Evolutionary conservation across 78 protist species (phyloP), one percentile per base, ranked within the genome.

Genomic region (Pelomyxa schiedti): DNA sequence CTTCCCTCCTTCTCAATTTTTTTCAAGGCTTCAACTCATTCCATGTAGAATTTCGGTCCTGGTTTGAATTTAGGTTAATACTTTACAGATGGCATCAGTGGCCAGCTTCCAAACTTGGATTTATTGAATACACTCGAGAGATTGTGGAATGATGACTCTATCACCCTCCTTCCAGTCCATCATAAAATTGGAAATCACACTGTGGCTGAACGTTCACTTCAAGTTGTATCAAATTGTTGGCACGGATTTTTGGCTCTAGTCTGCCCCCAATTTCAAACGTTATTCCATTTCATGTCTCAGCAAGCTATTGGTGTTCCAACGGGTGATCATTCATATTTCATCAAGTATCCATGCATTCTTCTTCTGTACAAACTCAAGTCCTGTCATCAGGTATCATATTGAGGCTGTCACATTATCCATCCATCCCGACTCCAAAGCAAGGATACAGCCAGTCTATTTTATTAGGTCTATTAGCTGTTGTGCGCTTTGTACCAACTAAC

Each of bases 21-120:
- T 26, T 38, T 70, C 30, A 74, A 26, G 69, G 7, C 7, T 65
- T 7, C 8, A 35, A 35, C 8, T 65, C 4, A 36, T 38, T 7
- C 42, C n/a, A 24, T 64, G 65, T 39, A 3, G 53, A 30, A 52
- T 74, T 1, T 69, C 66, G 42, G 70, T 82, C 8, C 72, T 69
- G 0, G 8, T 75, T 42, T 35, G 4, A 70, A 4, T 70, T 35
- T 7, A 42, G 26, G 30, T 35, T 6, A 7, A 7, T 77, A 81
- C 32, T 65, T 7, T 36, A 7, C 26, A 8, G 73, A 4, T 5
- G 88, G 88, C 8, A 63, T 80, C 0, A 83, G 78, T 43, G 88
- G 88, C 28, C 88, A 83, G 42, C 77, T 83, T 26, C 88, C 88
- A 35, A 83, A 83, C 66, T 29, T 83, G 6, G 88, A 83, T 53